Base-by-base conservation (phyloP, 2,329 filamentous ascomycete species). In the Diaporthe australafricana region DNA sequence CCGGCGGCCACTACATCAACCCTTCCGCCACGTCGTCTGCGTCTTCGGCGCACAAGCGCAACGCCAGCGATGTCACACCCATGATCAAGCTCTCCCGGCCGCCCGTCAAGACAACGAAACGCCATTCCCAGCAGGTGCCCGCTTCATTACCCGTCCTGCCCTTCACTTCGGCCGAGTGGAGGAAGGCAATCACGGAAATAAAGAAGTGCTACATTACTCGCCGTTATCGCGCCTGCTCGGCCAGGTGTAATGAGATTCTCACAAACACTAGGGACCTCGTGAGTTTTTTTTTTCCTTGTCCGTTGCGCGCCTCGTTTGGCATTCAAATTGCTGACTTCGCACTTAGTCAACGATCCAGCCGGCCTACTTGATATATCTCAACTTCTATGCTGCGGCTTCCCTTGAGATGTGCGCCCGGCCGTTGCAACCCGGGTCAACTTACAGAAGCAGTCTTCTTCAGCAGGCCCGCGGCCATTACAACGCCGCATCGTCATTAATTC, bases 381-480 rank as follows among this genome's bases (percentile, higher is more conserved):
- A 89, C 77, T 90, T 90, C 77, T 91, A 90, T 73, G 88, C 88
- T n/a, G 89, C 89, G 25, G 86, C 84, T n/a, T 87, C 88, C 17
- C 83, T 89, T 52, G 89, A 90, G 76, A 86, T 87, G 81, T 87
- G 88, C 75, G 87, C 87, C 1, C 83, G 85, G 35, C 82, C 84
- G 45, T 80, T 89, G 9, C 83, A 84, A 20, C 79, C 83, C 14
- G 83, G 82, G 2, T 86, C 86, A 0, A 78, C 83, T 2, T 83
- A 86, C 73, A 86, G 87, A 55, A 80, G 80, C 42, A 84, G 79
- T 68, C 81, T 90, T 8, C 82, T 90, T 7, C 81, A 83, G 45
- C 84, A 89, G 74, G 87, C 88, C 6, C 84, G 84, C 62, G 78
- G 80, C 5, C 87, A 90, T 76, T 90, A 90, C 76, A 79, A 82